Conservation (phyloP, 2,329 filamentous ascomycete species). For the Sarocladium kiliense region DNA sequence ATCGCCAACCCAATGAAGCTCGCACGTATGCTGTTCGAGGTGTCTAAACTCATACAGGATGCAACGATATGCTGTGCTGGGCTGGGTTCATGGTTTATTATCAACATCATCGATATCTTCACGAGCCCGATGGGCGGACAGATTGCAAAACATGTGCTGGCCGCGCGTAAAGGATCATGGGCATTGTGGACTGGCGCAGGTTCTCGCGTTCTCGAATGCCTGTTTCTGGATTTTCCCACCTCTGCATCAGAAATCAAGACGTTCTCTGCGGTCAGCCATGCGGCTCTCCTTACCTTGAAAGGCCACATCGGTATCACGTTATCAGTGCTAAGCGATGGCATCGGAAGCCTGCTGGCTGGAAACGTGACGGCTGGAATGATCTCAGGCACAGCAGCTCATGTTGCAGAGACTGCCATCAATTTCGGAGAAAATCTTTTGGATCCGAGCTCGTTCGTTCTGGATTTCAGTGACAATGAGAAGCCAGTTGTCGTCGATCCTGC, state of each 20-base stretch:
- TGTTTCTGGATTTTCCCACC: constrained; percentile 45
- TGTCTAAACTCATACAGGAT: constrained; percentile 79
- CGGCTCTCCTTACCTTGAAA: constrained; percentile 59
- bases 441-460: constrained; percentile 55
- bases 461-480: constrained; percentile 39
- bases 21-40: constrained; percentile 63
- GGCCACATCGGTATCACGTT: constrained; percentile 39
- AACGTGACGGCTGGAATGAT: constrained; percentile 72
- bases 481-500: constrained; percentile 43
- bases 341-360: constrained; percentile 63
- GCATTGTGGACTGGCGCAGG: constrained; percentile 35
- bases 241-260: constrained; percentile 63
- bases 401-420: background rate
- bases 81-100: constrained; percentile 37
- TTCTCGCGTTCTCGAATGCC: constrained; percentile 39
- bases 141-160: constrained; percentile 23
- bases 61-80: constrained; percentile 61
- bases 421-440: constrained; percentile 26
- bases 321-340: constrained; percentile 28
- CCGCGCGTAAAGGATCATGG: constrained; percentile 35
- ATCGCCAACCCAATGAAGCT: constrained; percentile 76
- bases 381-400: constrained; percentile 37
- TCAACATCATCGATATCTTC: constrained; percentile 34
- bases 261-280: constrained; percentile 72
- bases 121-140: constrained; percentile 28